These are phyloP conservation scores for Polytolypa hystricis DNA, from an alignment of 2,329 filamentous ascomycete genomes.

Conservation along the genomic window DNA sequence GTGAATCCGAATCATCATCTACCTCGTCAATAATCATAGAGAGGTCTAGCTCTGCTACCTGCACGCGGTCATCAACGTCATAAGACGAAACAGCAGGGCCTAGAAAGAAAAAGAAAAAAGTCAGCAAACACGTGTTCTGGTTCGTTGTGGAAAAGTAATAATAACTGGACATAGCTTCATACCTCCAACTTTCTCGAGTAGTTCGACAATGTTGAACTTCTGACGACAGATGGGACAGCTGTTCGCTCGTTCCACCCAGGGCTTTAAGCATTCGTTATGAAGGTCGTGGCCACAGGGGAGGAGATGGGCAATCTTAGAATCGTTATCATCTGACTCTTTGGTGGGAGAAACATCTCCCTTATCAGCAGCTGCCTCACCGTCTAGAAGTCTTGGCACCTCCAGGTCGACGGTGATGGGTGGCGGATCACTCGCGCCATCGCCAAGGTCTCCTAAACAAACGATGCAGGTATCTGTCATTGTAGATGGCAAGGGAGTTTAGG, in stretches of 20 bases:
- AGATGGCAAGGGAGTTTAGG: slow-evolving; percentile 20
- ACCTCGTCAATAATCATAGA: slow-evolving; percentile 56
- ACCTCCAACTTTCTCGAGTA: slow-evolving; percentile 73
- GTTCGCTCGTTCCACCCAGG: slow-evolving; percentile 94
- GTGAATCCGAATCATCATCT: slow-evolving; percentile 52
- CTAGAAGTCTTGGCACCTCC: slow-evolving; percentile 18
- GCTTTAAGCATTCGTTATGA: slow-evolving; percentile 83
- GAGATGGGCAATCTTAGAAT: slow-evolving; percentile 49
- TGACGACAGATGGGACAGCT: slow-evolving; percentile 95
- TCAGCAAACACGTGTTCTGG: slow-evolving; percentile 1
- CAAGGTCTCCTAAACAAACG: slow-evolving; percentile 61
- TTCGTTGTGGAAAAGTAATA: slow-evolving; percentile 2
- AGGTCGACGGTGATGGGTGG: slow-evolving; percentile 18
- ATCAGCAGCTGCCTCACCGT: slow-evolving; percentile 17
- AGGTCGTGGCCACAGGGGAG: slow-evolving; percentile 79
- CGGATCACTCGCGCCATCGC: slow-evolving; percentile 44
- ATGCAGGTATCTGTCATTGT: slow-evolving; percentile 59
- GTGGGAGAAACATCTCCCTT: slow-evolving; percentile 6
- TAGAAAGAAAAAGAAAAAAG: slow-evolving; percentile 16
- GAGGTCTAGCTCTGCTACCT: slow-evolving; percentile 82
- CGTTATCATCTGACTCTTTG: slow-evolving; percentile 23
- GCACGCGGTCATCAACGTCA: slow-evolving; percentile 42
- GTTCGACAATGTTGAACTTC: slow-evolving; percentile 78
- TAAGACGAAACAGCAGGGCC: slow-evolving; percentile 50
- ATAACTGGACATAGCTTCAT: slow-evolving; percentile 28